Evolutionary conservation across 164 flowering plant species (phyloP), one percentile per base, ranked within the genome.

Genomic region (Macadamia integrifolia): DNA sequence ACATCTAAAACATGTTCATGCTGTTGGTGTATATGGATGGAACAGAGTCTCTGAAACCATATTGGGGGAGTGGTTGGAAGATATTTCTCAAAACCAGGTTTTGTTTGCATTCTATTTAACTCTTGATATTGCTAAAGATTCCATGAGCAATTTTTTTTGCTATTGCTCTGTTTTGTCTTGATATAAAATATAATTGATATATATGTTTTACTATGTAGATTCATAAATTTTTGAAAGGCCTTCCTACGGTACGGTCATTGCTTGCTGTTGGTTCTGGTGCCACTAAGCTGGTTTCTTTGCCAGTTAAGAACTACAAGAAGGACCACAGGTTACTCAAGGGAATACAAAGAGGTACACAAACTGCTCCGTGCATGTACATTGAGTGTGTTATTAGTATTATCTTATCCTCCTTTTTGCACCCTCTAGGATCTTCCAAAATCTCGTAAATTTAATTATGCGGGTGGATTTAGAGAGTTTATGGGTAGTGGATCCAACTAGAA

Each of bases 51-150:
- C 91, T 83, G 98, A 95, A 75, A 83, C 86, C 35, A 74, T 86
- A 69, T n/a, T 83, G 14, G 98, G 93, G 63, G 93, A 91, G 67
- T 95, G 99, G 99, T 75, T 95, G 82, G 98, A 90, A 82, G 99
- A 95, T 79, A 84, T 95, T 69, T 92, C 98, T 58, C 89, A 88
- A 62, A 91, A 91, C 78, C 99, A 95, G 99, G 99, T 95, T 69
- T 67, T 35, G n/a, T 48, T 74, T 35, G 40, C 40, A 53, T 30
- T 6, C 13, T 35, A 43, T 49, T 9, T 42, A 12, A 29, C 58
- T 61, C 29, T 72, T 35, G 61, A 32, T 52, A 23, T 40, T 57
- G 42, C 3, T 53, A 14, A 61, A 15, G 28, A 42, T 65, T 42
- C 46, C 31, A 73, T 30, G 15, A 11, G 43, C 35, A 12, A 46